Base-by-base conservation (phyloP, 495 filamentous ascomycete species). In the Hapsidospora chrysogenum region DNA sequence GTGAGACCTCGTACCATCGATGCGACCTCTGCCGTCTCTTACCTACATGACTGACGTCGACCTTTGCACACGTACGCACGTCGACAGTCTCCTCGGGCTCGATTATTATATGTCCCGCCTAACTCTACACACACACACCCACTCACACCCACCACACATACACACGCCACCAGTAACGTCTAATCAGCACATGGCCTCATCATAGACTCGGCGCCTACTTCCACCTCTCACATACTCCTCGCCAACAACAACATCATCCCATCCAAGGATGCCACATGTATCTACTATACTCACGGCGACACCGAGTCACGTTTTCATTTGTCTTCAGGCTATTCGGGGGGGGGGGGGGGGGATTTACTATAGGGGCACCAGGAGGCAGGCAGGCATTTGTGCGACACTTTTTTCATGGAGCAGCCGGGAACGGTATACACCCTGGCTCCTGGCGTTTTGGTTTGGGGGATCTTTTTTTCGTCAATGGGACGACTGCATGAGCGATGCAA, bases 141-240 rank as follows among this genome's bases (percentile, higher is more conserved):
- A 14, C 7, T 32, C 21, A 32, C 18, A 5, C 18, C 17, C 20
- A 13, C 18, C 31, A 17, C 2, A 4, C 11, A n/a, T n/a, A 21
- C 31, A 17, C 14, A 5, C n/a, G n/a, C 31, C 16, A 11, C 15
- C 31, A 1, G 20, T 22, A 21, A 29, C 17, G 15, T 17, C 20
- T 33, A 21, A 33, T 21, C 15, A 6, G 15, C 13, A n/a, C 16
- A 13, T 33, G n/a, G n/a, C n/a, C 9, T 33, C 17, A 21, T 17
- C 31, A 33, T 33, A 33, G 31, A 33, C 18, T 31, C n/a, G 31
- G 31, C 31, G 31, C 23, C 23, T 33, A 3, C 15, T 33, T 21
- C 9, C 23, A n/a, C n/a, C n/a, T n/a, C n/a, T n/a, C n/a, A n/a
- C n/a, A n/a, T n/a, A n/a, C n/a, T n/a, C n/a, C n/a, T 22, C n/a